phyloP scores from a whole-genome alignment of 2,329 filamentous ascomycete genomes.

The Cercospora zeina region DNA sequence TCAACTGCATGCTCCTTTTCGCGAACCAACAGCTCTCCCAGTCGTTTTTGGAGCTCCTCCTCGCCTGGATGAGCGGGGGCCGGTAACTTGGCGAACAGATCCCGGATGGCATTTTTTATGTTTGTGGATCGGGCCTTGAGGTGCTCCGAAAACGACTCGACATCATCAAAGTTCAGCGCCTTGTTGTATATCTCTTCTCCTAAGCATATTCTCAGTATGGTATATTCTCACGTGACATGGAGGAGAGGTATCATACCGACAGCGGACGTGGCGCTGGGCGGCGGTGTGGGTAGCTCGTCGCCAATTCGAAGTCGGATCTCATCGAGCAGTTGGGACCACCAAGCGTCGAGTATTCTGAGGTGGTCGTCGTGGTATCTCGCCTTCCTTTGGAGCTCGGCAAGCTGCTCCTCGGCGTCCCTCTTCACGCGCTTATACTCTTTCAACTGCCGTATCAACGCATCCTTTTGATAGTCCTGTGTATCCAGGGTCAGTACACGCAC shows the following conservation, averaged over 20 bases:
- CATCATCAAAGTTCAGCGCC: constrained; percentile 56
- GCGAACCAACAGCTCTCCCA: constrained; percentile 72
- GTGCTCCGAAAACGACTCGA: constrained; percentile 71
- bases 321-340: constrained; percentile 76
- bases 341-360: constrained; percentile 82
- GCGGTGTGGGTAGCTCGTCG: constrained; percentile 40
- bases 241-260: constrained; percentile 36
- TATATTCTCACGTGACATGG: constrained; percentile 32
- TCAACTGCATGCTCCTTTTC: constrained; percentile 64
- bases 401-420: constrained; percentile 72
- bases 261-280: constrained; percentile 35
- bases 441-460: constrained; percentile 96
- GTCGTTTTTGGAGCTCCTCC: constrained; percentile 69
- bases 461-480: constrained; percentile 81
- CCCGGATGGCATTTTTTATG: constrained; percentile 72
- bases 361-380: constrained; percentile 88
- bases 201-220: constrained; percentile 38
- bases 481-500: constrained; percentile 9
- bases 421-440: constrained; percentile 95
- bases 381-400: constrained; percentile 77
- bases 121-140: constrained; percentile 71
- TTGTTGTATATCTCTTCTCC: constrained; percentile 51
- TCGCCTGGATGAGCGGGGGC: constrained; percentile 63
- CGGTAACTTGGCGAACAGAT: constrained; percentile 59
- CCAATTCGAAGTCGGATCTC: constrained; percentile 49